Evolutionary conservation across 1,139 yeast genomes (phyloP).

Genomic region (Suhomyces guaymorum): DNA sequence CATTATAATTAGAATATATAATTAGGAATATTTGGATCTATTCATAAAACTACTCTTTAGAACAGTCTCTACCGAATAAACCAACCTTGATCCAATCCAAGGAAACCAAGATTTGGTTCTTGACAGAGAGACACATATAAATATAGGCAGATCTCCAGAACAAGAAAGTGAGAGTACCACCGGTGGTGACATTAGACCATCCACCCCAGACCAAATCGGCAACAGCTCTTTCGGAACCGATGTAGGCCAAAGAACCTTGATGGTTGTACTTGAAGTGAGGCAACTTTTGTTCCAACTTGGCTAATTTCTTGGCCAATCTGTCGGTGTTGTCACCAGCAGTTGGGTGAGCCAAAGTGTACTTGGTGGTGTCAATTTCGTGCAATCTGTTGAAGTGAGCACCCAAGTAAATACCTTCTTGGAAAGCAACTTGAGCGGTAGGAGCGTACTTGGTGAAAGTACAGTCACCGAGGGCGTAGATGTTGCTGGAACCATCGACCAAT

Average conservation of each 20-base stretch:
- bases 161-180: slow-evolving; percentile 84
- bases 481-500: slow-evolving; percentile 80
- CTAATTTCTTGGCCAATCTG: slow-evolving; percentile 42
- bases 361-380: slow-evolving; percentile 65
- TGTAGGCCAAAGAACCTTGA: slow-evolving; percentile 77
- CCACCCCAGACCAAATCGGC: slow-evolving; percentile 91
- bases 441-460: slow-evolving; percentile 90
- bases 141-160: slow-evolving; percentile 95
- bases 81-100: slow-evolving; percentile 87
- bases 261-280: slow-evolving; percentile 64
- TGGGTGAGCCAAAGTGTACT: slow-evolving; percentile 39
- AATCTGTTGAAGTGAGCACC: slow-evolving; percentile 70
- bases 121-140: slow-evolving; percentile 86
- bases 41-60: slow-evolving; percentile 44
- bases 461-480: slow-evolving; percentile 90
- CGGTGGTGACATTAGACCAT: slow-evolving; percentile 76
- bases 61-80: slow-evolving; percentile 85
- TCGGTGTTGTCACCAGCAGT: slow-evolving; percentile 35
- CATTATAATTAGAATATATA: not conserved
- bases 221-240: slow-evolving; percentile 90
- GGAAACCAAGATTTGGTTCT: slow-evolving; percentile 81
- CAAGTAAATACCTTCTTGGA: slow-evolving; percentile 87
- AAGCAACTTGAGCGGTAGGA: slow-evolving; percentile 97
- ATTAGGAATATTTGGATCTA: not conserved
- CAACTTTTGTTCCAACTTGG: slow-evolving; percentile 45